These are phyloP conservation scores for Wickerhamiella bombiphila DNA, from an alignment of 805 yeast species.

Conservation along the genomic window DNA sequence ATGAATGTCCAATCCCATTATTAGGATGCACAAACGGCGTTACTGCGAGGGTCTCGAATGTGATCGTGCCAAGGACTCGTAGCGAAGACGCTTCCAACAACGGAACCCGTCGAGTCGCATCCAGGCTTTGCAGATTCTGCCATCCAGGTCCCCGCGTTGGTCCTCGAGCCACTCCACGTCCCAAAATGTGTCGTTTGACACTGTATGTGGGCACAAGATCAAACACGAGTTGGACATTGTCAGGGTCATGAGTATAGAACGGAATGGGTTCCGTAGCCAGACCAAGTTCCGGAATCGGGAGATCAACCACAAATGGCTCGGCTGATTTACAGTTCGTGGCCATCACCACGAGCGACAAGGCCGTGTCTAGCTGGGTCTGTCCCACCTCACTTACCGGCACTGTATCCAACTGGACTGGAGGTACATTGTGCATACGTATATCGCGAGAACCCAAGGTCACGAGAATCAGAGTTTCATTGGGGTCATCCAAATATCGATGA, in stretches of 20 bases:
- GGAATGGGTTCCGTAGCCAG: slow-evolving; percentile 46
- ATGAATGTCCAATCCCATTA: slow-evolving; percentile 48
- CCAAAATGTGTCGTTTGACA: slow-evolving; percentile 37
- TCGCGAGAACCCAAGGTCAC: slow-evolving; percentile 83
- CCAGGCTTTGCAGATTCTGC: slow-evolving; percentile 24
- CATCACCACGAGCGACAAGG: slow-evolving; percentile 57
- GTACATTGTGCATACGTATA: slow-evolving; percentile 39
- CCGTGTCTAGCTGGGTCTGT: slow-evolving; percentile 78
- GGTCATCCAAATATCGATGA: slow-evolving; percentile 47
- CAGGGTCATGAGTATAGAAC: slow-evolving; percentile 35
- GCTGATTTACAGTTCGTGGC: slow-evolving; percentile 26
- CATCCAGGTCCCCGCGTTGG: slow-evolving; percentile 21
- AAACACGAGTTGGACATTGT: slow-evolving; percentile 44
- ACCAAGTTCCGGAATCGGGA: slow-evolving; percentile 72
- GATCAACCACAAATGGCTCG: slow-evolving; percentile 52
- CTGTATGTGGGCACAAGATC: slow-evolving; percentile 79
- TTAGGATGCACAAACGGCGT: slow-evolving; percentile 59
- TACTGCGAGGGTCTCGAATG: slow-evolving; percentile 60
- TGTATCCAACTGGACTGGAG: slow-evolving; percentile 47
- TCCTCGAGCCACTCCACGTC: slow-evolving; percentile 71
- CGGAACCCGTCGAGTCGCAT: slow-evolving; percentile 50
- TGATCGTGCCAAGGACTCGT: slow-evolving; percentile 61
- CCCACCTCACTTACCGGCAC: slow-evolving; percentile 66
- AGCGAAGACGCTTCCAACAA: slow-evolving; percentile 57
- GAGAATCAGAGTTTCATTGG: slow-evolving; percentile 54